Evolutionary conservation across 2,329 filamentous ascomycete species (phyloP).

Genomic region (Trichoderma guizhouense): DNA sequence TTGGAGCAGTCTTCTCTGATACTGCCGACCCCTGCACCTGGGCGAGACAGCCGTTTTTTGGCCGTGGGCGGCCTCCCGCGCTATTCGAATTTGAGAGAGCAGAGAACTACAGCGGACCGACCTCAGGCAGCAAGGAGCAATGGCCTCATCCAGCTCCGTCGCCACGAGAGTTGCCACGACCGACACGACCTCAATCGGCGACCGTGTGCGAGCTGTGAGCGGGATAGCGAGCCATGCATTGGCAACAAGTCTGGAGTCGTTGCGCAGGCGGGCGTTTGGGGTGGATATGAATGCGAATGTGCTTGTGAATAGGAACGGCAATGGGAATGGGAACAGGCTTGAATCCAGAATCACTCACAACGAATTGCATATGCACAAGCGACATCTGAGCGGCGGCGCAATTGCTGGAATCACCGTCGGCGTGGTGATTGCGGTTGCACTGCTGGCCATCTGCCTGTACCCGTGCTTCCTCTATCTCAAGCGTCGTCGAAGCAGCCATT

Average conservation of each 20-base stretch:
- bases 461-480: conserved; percentile 37
- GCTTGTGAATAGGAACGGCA: not conserved
- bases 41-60: not conserved
- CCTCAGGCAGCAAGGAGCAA: conserved; percentile 4
- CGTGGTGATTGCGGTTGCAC: conserved; percentile 31
- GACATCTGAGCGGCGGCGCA: conserved; percentile 33
- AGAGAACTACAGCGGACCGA: not conserved
- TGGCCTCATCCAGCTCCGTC: conserved; percentile 4
- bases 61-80: conserved; percentile 20
- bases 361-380: conserved; percentile 20
- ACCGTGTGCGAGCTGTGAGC: not conserved
- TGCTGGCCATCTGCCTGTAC: conserved; percentile 39
- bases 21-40: not conserved
- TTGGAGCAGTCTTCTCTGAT: not conserved
- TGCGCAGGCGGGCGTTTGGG: not conserved
- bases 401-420: conserved; percentile 40
- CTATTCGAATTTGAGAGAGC: not conserved
- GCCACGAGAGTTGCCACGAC: not conserved
- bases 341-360: not conserved
- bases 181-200: not conserved
- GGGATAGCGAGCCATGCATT: conserved; percentile 11
- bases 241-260: conserved; percentile 21
- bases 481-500: conserved; percentile 25
- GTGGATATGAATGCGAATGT: not conserved
- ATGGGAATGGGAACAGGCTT: not conserved